A percentile compares a stretch with the other conserved stretches of the same genome.
These are phyloP conservation scores for Candida gigantensis DNA, from an alignment of 1,139 yeast genomes.

Conservation along the genomic window DNA sequence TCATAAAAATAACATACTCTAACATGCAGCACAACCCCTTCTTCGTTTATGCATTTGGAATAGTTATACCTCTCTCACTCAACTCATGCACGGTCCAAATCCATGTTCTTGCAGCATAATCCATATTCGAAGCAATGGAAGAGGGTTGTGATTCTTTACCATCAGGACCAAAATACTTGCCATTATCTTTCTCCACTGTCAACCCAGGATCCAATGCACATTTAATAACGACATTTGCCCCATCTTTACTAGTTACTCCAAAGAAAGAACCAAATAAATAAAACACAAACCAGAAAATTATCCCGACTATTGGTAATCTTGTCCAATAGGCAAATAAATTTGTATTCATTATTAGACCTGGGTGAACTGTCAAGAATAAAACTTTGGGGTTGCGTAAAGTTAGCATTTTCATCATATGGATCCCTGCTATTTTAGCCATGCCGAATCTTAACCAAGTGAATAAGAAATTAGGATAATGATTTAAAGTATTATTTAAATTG, in stretches of 20 bases:
- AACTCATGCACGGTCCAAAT: slow-evolving; percentile 76
- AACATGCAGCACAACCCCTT: too few species aligned
- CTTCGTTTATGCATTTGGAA: slow-evolving; percentile 15
- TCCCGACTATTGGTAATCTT: slow-evolving; percentile 72
- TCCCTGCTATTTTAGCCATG: slow-evolving; percentile 76
- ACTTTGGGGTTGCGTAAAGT: slow-evolving; percentile 69
- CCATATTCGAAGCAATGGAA: slow-evolving; percentile 56
- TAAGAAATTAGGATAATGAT: slow-evolving; percentile 61
- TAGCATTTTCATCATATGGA: slow-evolving; percentile 69
- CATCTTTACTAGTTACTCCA: slow-evolving; percentile 74
- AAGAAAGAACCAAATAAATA: slow-evolving; percentile 66
- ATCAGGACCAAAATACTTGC: slow-evolving; percentile 64
- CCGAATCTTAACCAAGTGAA: slow-evolving; percentile 84
- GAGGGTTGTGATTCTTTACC: slow-evolving; percentile 61
- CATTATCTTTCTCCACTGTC: slow-evolving; percentile 57
- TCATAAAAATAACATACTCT: too few species aligned
- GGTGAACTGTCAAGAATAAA: slow-evolving; percentile 70
- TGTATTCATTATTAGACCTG: slow-evolving; percentile 84
- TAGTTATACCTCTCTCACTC: slow-evolving; percentile 44
- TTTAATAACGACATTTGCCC: slow-evolving; percentile 64
- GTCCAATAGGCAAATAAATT: slow-evolving; percentile 76
- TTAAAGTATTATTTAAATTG: slow-evolving; percentile 51
- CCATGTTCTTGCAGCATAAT: slow-evolving; percentile 73
- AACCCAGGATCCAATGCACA: slow-evolving; percentile 62
- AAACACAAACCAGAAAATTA: slow-evolving; percentile 67